These are phyloP conservation scores for Oryza longistaminata DNA, from an alignment of 176 grass and related monocot genomes.

Conservation along the genomic window DNA sequence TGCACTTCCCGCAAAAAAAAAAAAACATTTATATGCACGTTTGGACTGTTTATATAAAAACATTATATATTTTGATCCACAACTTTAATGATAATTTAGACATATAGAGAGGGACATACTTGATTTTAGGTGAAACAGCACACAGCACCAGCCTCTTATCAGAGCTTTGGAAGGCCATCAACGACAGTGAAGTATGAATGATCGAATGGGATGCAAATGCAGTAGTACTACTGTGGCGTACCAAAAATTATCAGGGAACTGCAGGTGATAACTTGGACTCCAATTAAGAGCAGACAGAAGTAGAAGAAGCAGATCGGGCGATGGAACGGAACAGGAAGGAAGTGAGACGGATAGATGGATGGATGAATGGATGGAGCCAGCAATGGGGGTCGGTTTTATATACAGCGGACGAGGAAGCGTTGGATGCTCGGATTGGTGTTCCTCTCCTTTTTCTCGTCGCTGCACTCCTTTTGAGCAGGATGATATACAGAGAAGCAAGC, in stretches of 20 bases:
- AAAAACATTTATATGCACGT: no score
- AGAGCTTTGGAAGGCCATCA: neutral
- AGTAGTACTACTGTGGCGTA: neutral
- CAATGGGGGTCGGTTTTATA: constrained; percentile 35
- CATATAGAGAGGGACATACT: no score
- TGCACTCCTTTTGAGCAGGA: constrained; percentile 51
- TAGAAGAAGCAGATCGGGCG: neutral
- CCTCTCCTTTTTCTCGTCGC: neutral
- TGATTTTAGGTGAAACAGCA: neutral
- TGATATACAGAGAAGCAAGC: neutral
- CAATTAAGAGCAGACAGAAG: neutral
- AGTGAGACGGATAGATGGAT: constrained; percentile 9
- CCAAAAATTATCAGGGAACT: neutral
- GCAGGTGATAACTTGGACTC: neutral
- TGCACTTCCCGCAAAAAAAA: no score
- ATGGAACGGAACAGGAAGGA: neutral
- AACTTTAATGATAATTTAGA: no score
- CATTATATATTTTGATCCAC: no score
- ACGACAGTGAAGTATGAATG: neutral
- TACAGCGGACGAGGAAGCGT: constrained; percentile 30
- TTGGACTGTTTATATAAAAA: no score
- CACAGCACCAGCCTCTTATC: neutral
- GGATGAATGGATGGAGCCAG: constrained; percentile 24
- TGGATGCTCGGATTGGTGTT: constrained; percentile 47
- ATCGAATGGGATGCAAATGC: neutral